These are phyloP conservation scores for Fusarium fujikuroi DNA, from an alignment of 2,329 filamentous ascomycete genomes.

Conservation along the genomic window DNA sequence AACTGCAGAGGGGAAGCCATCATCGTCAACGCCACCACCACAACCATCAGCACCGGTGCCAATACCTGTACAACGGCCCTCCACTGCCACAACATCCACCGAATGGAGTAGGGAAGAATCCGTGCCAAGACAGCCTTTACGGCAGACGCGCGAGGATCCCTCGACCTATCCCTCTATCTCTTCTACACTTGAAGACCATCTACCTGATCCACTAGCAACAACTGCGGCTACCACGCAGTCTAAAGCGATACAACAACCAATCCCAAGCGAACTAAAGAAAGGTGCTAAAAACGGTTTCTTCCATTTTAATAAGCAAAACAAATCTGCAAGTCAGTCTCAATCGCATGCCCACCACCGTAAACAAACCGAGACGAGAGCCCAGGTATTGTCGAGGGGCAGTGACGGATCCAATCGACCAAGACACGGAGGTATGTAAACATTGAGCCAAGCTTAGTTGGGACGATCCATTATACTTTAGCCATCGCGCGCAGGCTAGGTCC, in stretches of 20 bases:
- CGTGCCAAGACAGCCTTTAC: slow-evolving; percentile 43
- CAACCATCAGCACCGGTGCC: not conserved
- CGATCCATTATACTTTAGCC: slow-evolving; percentile 32
- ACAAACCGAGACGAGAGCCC: slow-evolving; percentile 51
- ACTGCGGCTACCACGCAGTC: slow-evolving; percentile 24
- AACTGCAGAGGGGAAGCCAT: slow-evolving; percentile 6
- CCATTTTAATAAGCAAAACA: slow-evolving; percentile 61
- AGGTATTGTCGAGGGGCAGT: slow-evolving; percentile 52
- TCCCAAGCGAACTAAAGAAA: slow-evolving; percentile 54
- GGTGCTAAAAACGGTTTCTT: slow-evolving; percentile 62
- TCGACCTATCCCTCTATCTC: slow-evolving; percentile 44
- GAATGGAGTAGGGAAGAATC: slow-evolving; percentile 33
- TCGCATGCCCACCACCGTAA: slow-evolving; percentile 42
- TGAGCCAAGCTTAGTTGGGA: slow-evolving; percentile 25
- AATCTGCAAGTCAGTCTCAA: slow-evolving; percentile 52
- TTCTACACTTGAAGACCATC: slow-evolving; percentile 39
- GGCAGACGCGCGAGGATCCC: slow-evolving; percentile 42
- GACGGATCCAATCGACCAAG: slow-evolving; percentile 46
- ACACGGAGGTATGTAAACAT: slow-evolving; percentile 50
- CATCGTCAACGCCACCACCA: not conserved
- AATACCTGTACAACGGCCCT: slow-evolving; percentile 16
- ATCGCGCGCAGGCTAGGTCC: slow-evolving; percentile 17
- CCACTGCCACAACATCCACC: slow-evolving; percentile 30
- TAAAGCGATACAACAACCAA: slow-evolving; percentile 18
- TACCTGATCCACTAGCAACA: slow-evolving; percentile 36